Evolutionary conservation across 2,329 filamentous ascomycete species (phyloP), one percentile per base, ranked within the genome.

Genomic region (Aspergillus ruber): DNA sequence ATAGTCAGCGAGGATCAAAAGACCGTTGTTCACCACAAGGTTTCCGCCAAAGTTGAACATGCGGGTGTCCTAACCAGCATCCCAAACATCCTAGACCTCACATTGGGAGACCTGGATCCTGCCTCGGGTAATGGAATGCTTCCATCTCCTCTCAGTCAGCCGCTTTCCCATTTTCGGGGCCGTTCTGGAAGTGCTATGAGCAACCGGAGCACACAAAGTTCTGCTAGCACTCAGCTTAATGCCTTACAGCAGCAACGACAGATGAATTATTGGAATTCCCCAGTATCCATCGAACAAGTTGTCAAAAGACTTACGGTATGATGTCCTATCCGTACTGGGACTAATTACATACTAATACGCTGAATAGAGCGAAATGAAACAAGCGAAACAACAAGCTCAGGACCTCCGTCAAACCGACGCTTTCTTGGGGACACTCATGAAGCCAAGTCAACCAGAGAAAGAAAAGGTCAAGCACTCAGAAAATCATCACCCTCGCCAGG

Each of bases 1-100:
- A 98, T 98, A 62, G 91, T 98, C 44, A 95, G 89, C 68, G 93
- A 98, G 67, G 93, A 98, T 65, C 91, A 97, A 67, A 97, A 95
- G 72, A 96, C 90, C 0, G 90, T 98, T 23, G 90, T 98, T 12
- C 93, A 98, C 64, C 93, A 97, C 74, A 98, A 98, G 65, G 93
- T 98, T 42, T 90, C 91, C 17, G 90, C 93, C 47, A 94, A 94
- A 65, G 90, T 98, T 47, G 93, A 98, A 67, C 89, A 96, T 71
- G 90, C 93, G 35, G 93, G 93, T 6, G 85, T 91, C 54, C 81
- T 90, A 53, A 84, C 80, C 40, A 58, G 58, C 5, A 80, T 84
- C 9, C 87, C 80, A 58, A 94, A 87, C 62, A 80, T 90, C 42
- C 70, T 94, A 57, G 90, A 95, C 62, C 83, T 96, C 73, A 95